Evolutionary conservation across 345 rosid species (phyloP).

Genomic region (Eucalyptus sideroxylon): DNA sequence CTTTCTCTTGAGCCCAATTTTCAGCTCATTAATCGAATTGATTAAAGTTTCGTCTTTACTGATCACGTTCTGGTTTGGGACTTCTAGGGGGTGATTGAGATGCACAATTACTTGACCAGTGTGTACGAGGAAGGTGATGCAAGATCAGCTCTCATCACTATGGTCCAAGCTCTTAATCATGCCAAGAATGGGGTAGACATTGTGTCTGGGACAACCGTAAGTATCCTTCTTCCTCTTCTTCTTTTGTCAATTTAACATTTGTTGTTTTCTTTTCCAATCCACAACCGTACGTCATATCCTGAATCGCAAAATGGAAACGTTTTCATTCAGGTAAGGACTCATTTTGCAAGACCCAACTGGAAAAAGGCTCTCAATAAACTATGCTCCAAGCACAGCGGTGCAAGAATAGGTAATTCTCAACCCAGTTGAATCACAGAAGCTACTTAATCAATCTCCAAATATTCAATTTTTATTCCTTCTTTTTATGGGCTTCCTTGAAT

Average conservation of each 20-base stretch:
- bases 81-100: constrained; percentile 85
- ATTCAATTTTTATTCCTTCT: neutral
- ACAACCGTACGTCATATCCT: neutral
- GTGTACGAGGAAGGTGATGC: constrained; percentile 99
- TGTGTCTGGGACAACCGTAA: constrained; percentile 92
- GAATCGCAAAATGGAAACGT: neutral
- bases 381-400: constrained; percentile 81
- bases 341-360: constrained; percentile 98
- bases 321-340: constrained; percentile 66
- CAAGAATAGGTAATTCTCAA: constrained; percentile 54
- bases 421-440: neutral
- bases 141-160: constrained; percentile 94
- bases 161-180: constrained; percentile 97
- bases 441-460: neutral
- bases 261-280: neutral
- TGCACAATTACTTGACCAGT: constrained; percentile 98
- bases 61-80: neutral
- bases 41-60: neutral
- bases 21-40: neutral
- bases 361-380: constrained; percentile 77
- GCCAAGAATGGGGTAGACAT: constrained; percentile 97
- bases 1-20: neutral
- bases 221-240: neutral
- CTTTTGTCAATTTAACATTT: neutral
- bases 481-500: neutral